Percentiles rank a stretch among this genome's conserved stretches.
phyloP scores from a whole-genome alignment of 2,329 filamentous ascomycete species.

The Neonectria punicea region DNA sequence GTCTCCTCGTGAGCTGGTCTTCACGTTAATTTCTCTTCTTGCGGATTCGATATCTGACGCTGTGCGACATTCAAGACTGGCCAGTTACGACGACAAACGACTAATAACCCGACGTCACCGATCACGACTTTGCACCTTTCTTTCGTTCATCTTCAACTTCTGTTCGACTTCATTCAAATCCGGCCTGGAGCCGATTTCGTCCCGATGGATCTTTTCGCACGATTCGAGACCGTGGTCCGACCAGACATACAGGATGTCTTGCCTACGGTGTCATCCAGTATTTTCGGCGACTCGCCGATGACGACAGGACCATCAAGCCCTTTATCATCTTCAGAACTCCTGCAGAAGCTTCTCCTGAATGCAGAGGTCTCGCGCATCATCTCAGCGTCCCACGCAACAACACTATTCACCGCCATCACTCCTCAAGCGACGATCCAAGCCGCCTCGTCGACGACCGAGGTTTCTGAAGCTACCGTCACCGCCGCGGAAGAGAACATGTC shows the following conservation, averaged over 20 bases:
- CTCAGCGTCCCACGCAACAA: conserved; percentile 36
- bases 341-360: conserved; percentile 22
- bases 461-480: conserved; percentile 25
- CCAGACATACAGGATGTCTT: not conserved
- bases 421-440: conserved; percentile 23
- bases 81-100: not conserved
- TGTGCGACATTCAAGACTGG: not conserved
- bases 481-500: conserved; percentile 19
- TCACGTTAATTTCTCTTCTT: not conserved
- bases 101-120: not conserved
- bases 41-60: not conserved
- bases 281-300: not conserved
- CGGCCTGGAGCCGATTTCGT: not conserved
- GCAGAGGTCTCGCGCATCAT: conserved; percentile 36
- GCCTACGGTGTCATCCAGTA: not conserved
- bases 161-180: not conserved
- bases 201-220: not conserved
- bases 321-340: not conserved
- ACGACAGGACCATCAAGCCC: not conserved
- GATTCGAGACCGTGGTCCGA: not conserved
- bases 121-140: not conserved
- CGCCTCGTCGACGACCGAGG: conserved; percentile 8
- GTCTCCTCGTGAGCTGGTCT: not conserved
- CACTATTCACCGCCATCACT: conserved; percentile 38
- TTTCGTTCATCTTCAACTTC: not conserved